These are phyloP conservation scores for Goffeauzyma gilvescens DNA, from an alignment of 768 basidiomycete genomes.

Conservation along the genomic window DNA sequence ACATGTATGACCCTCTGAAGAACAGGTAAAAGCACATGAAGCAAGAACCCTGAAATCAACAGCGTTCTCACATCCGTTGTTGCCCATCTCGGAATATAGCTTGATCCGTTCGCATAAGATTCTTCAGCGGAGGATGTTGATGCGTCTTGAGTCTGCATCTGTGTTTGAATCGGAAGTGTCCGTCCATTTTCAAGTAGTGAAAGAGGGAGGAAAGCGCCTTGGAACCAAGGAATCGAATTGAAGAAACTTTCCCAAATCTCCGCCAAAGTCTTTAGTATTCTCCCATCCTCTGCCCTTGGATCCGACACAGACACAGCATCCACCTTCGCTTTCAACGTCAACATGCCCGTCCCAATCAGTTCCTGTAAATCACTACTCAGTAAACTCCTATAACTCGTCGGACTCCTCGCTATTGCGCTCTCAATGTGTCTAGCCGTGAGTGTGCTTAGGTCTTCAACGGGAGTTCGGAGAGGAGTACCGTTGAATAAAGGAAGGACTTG, in stretches of 20 bases:
- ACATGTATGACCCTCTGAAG: constrained; percentile 18
- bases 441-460: constrained; percentile 62
- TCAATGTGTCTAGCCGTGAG: constrained; percentile 64
- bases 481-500: constrained; percentile 82
- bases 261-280: no score
- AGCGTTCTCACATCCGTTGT: no score
- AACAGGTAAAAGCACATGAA: constrained; percentile 28
- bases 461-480: constrained; percentile 61
- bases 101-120: no score
- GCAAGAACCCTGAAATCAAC: constrained; percentile 25
- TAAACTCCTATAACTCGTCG: constrained; percentile 28
- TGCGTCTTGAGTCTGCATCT: no score
- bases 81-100: no score
- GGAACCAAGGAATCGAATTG: no score
- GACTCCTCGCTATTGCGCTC: constrained; percentile 50
- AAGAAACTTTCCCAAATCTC: constrained; percentile 88
- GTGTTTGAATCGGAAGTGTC: no score
- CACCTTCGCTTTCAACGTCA: constrained; percentile 73
- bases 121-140: no score
- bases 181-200: no score
- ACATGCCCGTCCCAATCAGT: constrained; percentile 71
- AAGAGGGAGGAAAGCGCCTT: constrained; percentile 30
- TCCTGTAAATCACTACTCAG: constrained; percentile 65
- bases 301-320: constrained; percentile 42
- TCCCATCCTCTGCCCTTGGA: no score